These are phyloP conservation scores for Eucalyptus erythrocorys DNA, from an alignment of 345 rosid genomes.

Conservation along the genomic window DNA sequence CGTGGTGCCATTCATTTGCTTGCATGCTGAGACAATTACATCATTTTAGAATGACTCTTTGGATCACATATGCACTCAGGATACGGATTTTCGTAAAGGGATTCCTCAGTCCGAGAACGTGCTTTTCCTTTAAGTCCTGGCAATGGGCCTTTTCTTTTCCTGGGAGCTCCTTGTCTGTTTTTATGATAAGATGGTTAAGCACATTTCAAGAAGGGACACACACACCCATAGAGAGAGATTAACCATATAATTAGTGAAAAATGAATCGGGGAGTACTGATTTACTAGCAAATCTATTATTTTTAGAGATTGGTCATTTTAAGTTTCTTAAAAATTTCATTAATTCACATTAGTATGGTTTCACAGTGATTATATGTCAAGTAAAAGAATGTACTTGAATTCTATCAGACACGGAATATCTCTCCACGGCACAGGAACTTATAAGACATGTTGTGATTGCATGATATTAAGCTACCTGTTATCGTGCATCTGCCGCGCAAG, in stretches of 20 bases:
- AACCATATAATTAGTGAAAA: neutral
- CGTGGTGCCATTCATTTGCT: neutral
- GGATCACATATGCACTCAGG: conserved; percentile 81
- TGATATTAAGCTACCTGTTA: conserved; percentile 28
- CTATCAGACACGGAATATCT: neutral
- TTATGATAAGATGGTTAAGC: neutral
- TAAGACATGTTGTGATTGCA: neutral
- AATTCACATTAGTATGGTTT: neutral
- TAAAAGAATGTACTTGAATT: neutral
- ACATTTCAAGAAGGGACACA: neutral
- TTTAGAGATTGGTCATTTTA: neutral
- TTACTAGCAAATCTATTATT: neutral
- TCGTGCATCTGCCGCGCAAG: conserved; percentile 58
- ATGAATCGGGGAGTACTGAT: neutral
- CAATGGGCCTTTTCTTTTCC: conserved; percentile 53
- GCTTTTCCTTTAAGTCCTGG: conserved; percentile 78
- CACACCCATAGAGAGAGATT: neutral
- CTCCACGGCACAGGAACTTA: neutral
- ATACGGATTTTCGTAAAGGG: conserved; percentile 80
- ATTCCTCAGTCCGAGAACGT: conserved; percentile 75
- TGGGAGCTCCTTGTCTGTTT: conserved; percentile 79
- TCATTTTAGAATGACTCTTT: neutral
- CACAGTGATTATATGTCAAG: neutral
- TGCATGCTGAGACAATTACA: neutral
- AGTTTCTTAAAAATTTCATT: neutral